These are phyloP conservation scores for Chloropicon primus DNA, from an alignment of 139 green algal genomes.

Conservation along the genomic window DNA sequence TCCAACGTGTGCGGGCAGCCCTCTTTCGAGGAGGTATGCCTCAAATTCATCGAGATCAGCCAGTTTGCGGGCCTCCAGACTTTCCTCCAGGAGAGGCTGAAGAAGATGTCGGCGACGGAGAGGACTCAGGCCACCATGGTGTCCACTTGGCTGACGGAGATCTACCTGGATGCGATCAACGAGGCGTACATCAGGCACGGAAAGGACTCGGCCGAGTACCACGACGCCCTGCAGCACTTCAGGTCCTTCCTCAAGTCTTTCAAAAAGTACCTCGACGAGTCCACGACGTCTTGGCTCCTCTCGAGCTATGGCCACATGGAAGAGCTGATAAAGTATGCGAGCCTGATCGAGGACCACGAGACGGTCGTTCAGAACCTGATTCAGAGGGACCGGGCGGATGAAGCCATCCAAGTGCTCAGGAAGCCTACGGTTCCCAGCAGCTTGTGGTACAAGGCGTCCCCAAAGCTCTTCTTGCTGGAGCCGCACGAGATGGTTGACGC, in stretches of 20 bases:
- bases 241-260: constrained; percentile 34
- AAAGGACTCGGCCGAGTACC: neutral
- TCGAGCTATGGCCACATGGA: constrained; percentile 68
- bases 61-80: constrained; percentile 31
- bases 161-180: constrained; percentile 58
- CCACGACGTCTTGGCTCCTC: constrained; percentile 66
- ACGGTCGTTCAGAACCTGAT: constrained; percentile 69
- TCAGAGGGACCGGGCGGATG: constrained; percentile 25
- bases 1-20: constrained; percentile 29
- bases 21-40: constrained; percentile 73
- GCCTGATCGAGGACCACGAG: constrained; percentile 63
- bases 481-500: constrained; percentile 49
- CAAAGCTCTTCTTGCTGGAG: constrained; percentile 45
- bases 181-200: neutral
- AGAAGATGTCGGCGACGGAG: constrained; percentile 37
- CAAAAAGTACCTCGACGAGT: constrained; percentile 45
- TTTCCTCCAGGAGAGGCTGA: constrained; percentile 43
- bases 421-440: constrained; percentile 42
- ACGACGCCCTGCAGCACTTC: constrained; percentile 8
- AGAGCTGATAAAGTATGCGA: constrained; percentile 71
- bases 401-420: constrained; percentile 67
- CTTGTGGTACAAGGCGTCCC: constrained; percentile 75
- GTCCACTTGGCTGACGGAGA: constrained; percentile 79
- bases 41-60: constrained; percentile 52
- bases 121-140: constrained; percentile 73